Base-by-base conservation (phyloP, 2,329 filamentous ascomycete species). In the Chalaropsis thielavioides region DNA sequence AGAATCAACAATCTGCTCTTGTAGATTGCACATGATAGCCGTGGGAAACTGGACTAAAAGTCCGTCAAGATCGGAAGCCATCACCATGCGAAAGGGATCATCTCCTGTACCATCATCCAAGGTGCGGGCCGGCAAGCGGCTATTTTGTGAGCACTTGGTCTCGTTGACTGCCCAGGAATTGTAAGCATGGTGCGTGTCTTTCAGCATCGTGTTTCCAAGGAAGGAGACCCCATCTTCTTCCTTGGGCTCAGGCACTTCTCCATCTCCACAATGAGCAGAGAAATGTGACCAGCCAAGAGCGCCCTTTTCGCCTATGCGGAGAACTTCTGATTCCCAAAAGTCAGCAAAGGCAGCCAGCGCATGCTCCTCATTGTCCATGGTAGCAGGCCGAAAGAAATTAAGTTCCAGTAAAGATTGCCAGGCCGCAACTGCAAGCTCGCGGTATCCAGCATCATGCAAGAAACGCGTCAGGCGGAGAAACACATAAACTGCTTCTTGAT, bases 261-360 rank as follows among this genome's bases (percentile, higher is more conserved):
- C 49, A 19, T 43, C 27, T 15, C 43, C 44, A 6, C 35, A 17
- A 49, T 41, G 19, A n/a, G 73, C 70, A 15, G 76, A 73, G 69
- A 79, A 85, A n/a, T 76, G 71, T 1, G 71, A 72, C 91, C 91
- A 96, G 0, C 91, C 90, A 67, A 79, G 78, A 2, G 90, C 86
- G 1, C 77, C 79, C 0, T 75, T 71, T 69, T 97, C 92, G 10
- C 92, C 92, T 64, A 96, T 81, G 5, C 92, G 83, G 0, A 88
- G 78, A 0, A 84, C 80, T 71, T 96, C 92, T 65, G 85, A 89
- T 67, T 96, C 90, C 94, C 94, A 97, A 68, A 94, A 96, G 1
- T 85, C 66, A 3, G 24, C 11, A 63, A 44, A 38, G 38, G n/a
- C 68, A 69, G 35, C 11, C n/a, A 58, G 17, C n/a, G 24, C n/a